phyloP scores from a whole-genome alignment of 352 stramenopile species.

The Phytophthora tubulina region DNA sequence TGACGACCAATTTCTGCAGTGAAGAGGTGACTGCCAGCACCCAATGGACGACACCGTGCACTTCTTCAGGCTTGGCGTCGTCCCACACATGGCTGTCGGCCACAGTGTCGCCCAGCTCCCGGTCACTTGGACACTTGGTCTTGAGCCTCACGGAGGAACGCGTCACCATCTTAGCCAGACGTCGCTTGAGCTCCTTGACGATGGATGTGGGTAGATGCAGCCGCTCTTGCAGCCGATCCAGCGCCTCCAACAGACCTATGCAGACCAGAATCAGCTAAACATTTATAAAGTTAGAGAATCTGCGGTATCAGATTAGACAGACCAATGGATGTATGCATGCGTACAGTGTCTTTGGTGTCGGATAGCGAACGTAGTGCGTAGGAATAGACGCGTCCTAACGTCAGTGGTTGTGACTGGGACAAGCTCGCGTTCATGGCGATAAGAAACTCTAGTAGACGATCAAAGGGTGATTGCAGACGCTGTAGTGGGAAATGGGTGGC shows the following conservation, averaged over 20 bases:
- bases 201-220: conserved; percentile 73
- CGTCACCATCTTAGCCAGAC: conserved; percentile 72
- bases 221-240: conserved; percentile 79
- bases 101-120: conserved; percentile 56
- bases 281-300: conserved; percentile 17
- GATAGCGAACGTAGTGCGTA: conserved; percentile 68
- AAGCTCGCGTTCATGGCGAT: conserved; percentile 25
- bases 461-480: conserved; percentile 1
- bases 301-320: conserved; percentile 18
- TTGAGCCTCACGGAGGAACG: conserved; percentile 50
- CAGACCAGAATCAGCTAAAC: conserved; percentile 81
- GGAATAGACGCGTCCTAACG: conserved; percentile 59
- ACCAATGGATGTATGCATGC: not conserved
- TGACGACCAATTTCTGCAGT: conserved; percentile 64
- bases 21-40: conserved; percentile 64
- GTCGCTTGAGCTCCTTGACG: conserved; percentile 81
- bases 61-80: conserved; percentile 64
- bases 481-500: not conserved
- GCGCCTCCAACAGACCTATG: conserved; percentile 75
- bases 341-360: conserved; percentile 81
- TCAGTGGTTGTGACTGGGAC: conserved; percentile 40
- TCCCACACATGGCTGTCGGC: conserved; percentile 69
- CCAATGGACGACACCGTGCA: conserved; percentile 76
- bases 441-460: not conserved
- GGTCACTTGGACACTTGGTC: conserved; percentile 37